Percentiles rank a stretch among this genome's conserved stretches.
Evolutionary conservation across 2,329 filamentous ascomycete species (phyloP).

Genomic region (Hysterium pulicare): DNA sequence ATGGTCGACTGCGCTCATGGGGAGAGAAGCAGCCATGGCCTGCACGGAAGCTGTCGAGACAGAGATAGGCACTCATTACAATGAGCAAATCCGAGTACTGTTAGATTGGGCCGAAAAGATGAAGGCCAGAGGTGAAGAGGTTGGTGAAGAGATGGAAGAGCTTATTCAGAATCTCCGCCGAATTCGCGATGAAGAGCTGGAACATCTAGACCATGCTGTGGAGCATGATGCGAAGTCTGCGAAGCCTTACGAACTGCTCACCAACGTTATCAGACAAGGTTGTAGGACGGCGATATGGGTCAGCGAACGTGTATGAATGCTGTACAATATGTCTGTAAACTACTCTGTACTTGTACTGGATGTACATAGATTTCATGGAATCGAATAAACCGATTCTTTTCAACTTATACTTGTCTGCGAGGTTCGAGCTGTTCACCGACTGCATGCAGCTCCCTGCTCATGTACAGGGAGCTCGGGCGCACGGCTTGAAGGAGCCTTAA

Average conservation of each 20-base stretch:
- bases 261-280: constrained; percentile 81
- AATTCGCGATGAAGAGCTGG: constrained; percentile 92
- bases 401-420: no score
- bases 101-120: constrained; percentile 77
- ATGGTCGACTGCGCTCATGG: constrained; percentile 85
- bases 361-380: no score
- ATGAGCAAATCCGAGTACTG: constrained; percentile 79
- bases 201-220: constrained; percentile 93
- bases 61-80: constrained; percentile 95
- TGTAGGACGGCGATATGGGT: constrained; percentile 93
- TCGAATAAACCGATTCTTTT: no score
- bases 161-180: constrained; percentile 71
- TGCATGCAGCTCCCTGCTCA: no score
- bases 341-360: no score
- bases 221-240: constrained; percentile 90
- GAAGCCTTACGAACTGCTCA: constrained; percentile 83
- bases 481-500: no score
- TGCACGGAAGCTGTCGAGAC: constrained; percentile 98
- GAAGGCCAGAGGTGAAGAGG: constrained; percentile 72
- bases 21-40: constrained; percentile 93
- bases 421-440: no score
- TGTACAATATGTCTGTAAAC: no score
- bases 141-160: constrained; percentile 72
- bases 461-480: no score
- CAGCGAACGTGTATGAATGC: constrained; percentile 64